phyloP scores from a whole-genome alignment of 2,329 filamentous ascomycete genomes.

The Aspergillus pseudonomiae region DNA sequence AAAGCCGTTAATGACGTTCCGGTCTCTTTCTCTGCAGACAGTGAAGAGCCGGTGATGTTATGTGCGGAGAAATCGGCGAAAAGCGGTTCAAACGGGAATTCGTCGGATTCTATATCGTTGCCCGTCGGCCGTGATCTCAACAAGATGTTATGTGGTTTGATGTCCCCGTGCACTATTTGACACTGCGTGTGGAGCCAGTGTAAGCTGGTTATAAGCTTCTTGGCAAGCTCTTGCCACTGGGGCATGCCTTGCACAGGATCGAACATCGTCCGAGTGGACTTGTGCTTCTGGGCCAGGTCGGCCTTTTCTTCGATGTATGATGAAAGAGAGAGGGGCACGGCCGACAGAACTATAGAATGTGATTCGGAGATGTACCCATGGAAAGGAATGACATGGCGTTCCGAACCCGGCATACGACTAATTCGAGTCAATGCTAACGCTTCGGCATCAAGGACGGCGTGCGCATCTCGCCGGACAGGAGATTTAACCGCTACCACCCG shows the following conservation, averaged over 20 bases:
- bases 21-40: constrained; percentile 18
- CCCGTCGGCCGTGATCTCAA: constrained; percentile 30
- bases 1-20: constrained; percentile 41
- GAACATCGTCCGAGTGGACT: constrained; percentile 48
- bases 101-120: constrained; percentile 5
- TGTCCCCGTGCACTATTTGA: constrained; percentile 51
- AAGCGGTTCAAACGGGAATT: constrained; percentile 45
- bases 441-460: constrained; percentile 45
- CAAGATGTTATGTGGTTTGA: constrained; percentile 52
- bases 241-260: constrained; percentile 47
- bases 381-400: constrained; percentile 48
- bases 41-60: constrained; percentile 10
- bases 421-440: constrained; percentile 47
- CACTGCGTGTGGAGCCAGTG: constrained; percentile 47
- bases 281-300: constrained; percentile 28
- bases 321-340: constrained; percentile 47
- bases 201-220: constrained; percentile 44
- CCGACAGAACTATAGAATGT: constrained; percentile 47
- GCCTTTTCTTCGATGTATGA: constrained; percentile 44
- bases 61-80: constrained; percentile 50
- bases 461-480: constrained; percentile 45
- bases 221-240: constrained; percentile 45
- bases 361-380: constrained; percentile 45
- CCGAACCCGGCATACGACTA: constrained; percentile 33
- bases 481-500: constrained; percentile 50